A percentile compares a stretch with the other conserved stretches of the same genome.
Conservation (phyloP, 495 filamentous ascomycete genomes). For the Lophium mytilinum region DNA sequence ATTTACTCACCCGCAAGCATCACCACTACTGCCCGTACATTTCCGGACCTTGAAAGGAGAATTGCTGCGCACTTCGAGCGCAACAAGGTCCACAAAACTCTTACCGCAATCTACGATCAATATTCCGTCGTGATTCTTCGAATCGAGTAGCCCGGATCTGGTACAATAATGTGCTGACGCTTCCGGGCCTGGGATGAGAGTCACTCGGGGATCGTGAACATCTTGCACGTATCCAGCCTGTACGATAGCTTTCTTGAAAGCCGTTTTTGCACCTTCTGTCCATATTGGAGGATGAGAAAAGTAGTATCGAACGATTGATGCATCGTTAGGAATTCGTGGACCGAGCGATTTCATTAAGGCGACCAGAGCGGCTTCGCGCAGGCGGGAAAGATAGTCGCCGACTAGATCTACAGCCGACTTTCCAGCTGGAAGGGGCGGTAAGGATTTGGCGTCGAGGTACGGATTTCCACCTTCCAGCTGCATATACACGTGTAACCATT, state of each 20-base stretch:
- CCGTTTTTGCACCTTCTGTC: slow-evolving; percentile 64
- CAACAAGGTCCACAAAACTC: slow-evolving; percentile 67
- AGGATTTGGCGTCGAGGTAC: slow-evolving; percentile 65
- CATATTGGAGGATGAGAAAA: slow-evolving; percentile 64
- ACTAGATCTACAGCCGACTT: slow-evolving; percentile 67
- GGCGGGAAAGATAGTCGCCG: slow-evolving; percentile 63
- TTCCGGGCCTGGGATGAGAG: slow-evolving; percentile 63
- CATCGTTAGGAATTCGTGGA: slow-evolving; percentile 61
- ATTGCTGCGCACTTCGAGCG: slow-evolving; percentile 68
- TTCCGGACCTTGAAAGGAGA: slow-evolving; percentile 65
- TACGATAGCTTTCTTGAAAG: slow-evolving; percentile 56
- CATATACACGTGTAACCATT: too few species aligned
- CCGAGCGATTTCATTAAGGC: slow-evolving; percentile 60
- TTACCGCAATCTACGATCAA: slow-evolving; percentile 72
- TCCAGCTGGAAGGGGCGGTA: slow-evolving; percentile 60
- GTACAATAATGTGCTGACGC: slow-evolving; percentile 66
- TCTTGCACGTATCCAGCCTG: slow-evolving; percentile 61
- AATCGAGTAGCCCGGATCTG: slow-evolving; percentile 63
- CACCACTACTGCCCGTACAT: slow-evolving; percentile 66
- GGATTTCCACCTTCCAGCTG: too few species aligned
- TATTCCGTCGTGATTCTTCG: slow-evolving; percentile 66
- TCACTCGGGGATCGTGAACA: slow-evolving; percentile 66
- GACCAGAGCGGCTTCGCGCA: slow-evolving; percentile 59
- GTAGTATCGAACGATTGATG: slow-evolving; percentile 61
- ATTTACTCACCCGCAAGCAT: slow-evolving; percentile 52